phyloP scores from a whole-genome alignment of 331 rosid genomes.

The Ulmus americana region DNA sequence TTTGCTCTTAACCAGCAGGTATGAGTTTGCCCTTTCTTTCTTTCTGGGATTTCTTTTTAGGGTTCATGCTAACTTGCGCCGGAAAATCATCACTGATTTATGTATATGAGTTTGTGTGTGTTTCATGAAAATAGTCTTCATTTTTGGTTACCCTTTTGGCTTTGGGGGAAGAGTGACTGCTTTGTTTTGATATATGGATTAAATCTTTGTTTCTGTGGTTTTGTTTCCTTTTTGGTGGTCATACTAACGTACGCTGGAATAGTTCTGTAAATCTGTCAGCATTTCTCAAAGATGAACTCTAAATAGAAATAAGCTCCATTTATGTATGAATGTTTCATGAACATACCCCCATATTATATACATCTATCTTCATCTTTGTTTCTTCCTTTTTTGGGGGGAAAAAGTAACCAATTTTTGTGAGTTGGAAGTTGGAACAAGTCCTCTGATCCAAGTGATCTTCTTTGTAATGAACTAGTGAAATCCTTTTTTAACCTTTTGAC shows the following conservation, averaged over 20 bases:
- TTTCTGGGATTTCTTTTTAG: background rate
- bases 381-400: background rate
- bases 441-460: background rate
- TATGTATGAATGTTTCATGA: too few species aligned
- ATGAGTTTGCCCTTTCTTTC: background rate
- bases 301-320: too few species aligned
- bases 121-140: too few species aligned
- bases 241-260: background rate
- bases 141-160: too few species aligned
- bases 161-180: too few species aligned
- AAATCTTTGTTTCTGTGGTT: too few species aligned
- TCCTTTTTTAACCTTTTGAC: background rate
- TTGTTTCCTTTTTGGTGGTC: background rate
- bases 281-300: too few species aligned
- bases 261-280: too few species aligned
- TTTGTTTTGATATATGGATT: too few species aligned
- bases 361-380: background rate
- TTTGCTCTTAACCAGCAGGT: constrained; percentile 89
- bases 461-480: background rate
- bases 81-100: background rate
- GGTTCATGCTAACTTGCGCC: constrained; percentile 10
- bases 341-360: too few species aligned
- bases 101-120: too few species aligned
- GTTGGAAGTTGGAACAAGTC: background rate
- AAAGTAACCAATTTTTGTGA: background rate